phyloP scores from a whole-genome alignment of 2,329 filamentous ascomycete genomes.

The Cordyceps cateniannulata region DNA sequence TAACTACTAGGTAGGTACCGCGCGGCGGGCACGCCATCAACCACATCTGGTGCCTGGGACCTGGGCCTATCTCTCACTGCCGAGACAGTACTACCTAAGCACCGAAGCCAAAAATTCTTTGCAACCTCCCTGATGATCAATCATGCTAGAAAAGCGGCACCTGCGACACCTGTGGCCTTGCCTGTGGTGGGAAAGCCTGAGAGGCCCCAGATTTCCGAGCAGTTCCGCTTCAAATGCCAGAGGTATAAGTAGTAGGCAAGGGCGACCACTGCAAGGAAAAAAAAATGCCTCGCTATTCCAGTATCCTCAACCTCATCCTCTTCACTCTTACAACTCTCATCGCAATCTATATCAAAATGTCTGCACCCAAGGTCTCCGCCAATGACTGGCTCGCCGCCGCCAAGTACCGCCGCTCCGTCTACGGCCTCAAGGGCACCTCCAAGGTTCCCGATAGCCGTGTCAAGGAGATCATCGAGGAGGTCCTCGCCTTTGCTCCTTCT shows the following conservation, averaged over 20 bases:
- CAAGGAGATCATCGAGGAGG: constrained; percentile 57
- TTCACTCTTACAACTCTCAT: constrained; percentile 5
- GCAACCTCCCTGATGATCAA: background rate
- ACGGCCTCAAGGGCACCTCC: constrained; percentile 60
- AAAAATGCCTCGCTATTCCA: constrained; percentile 4
- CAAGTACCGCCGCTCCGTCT: constrained; percentile 63
- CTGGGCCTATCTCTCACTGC: background rate
- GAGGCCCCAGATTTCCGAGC: background rate
- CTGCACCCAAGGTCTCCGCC: constrained; percentile 33
- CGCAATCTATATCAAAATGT: constrained; percentile 33
- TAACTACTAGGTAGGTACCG: no score
- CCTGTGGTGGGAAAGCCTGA: background rate
- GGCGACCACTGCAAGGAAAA: background rate
- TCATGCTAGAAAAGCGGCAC: background rate
- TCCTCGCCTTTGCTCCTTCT: constrained; percentile 64
- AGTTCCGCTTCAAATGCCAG: background rate
- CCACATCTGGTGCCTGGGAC: background rate
- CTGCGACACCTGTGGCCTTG: background rate
- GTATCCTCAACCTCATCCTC: background rate
- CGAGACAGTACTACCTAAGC: background rate
- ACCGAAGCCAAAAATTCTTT: background rate
- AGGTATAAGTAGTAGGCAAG: constrained; percentile 5
- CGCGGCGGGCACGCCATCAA: constrained; percentile 4
- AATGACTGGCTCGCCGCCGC: constrained; percentile 55
- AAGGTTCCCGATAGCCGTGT: constrained; percentile 45